phyloP scores from a whole-genome alignment of 2,329 filamentous ascomycete genomes.

The Cadophora sp. region DNA sequence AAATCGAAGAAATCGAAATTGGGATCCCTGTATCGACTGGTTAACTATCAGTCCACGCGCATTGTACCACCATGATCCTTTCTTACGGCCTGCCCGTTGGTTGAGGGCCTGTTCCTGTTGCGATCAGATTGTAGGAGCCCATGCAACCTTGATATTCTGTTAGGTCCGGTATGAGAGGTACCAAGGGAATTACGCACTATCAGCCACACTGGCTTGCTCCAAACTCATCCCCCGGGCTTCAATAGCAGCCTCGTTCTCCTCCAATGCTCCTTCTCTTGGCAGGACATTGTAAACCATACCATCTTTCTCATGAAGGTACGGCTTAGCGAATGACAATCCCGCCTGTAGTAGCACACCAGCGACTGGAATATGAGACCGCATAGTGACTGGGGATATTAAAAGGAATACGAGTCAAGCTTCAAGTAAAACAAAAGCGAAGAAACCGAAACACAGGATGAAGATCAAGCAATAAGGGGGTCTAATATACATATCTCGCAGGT shows the following conservation, averaged over 20 bases:
- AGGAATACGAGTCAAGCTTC: conserved; percentile 5
- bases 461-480: background rate
- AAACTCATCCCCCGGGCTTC: conserved; percentile 1
- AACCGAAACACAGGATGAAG: background rate
- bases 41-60: background rate
- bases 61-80: background rate
- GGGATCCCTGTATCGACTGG: conserved; percentile 13
- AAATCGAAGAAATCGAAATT: conserved; percentile 28
- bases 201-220: background rate
- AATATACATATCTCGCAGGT: conserved; percentile 9
- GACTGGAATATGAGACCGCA: conserved; percentile 1
- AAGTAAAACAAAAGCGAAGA: background rate
- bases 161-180: background rate
- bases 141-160: background rate
- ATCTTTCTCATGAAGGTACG: conserved; percentile 17
- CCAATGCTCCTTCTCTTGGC: background rate
- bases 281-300: conserved; percentile 19
- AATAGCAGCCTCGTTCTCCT: background rate
- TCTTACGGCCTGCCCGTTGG: conserved; percentile 20
- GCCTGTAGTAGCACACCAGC: conserved; percentile 11
- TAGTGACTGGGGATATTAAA: background rate
- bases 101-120: conserved; percentile 3
- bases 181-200: background rate
- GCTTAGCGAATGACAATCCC: conserved; percentile 7
- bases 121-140: conserved; percentile 16